A percentile compares a stretch with the other conserved stretches of the same genome.
Evolutionary conservation across 768 basidiomycete species (phyloP).

Genomic region (Cyathus striatus): DNA sequence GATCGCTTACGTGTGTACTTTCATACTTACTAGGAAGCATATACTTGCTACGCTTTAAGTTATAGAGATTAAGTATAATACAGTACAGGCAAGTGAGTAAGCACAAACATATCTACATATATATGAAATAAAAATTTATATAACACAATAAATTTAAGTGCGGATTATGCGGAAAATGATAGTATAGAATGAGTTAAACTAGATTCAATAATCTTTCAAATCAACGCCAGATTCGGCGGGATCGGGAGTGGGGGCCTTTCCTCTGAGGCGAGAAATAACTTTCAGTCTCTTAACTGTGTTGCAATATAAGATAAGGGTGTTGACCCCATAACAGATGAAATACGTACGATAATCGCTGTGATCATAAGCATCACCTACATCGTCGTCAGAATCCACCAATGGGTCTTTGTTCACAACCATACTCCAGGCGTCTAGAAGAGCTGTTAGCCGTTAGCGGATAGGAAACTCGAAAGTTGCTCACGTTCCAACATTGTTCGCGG

Average conservation of each 20-base stretch:
- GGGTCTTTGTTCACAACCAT: slow-evolving; percentile 62
- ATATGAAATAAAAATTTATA: no score
- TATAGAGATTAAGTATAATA: no score
- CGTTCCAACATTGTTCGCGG: slow-evolving; percentile 63
- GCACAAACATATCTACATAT: no score
- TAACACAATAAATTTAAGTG: no score
- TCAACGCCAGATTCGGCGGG: no score
- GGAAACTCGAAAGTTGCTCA: slow-evolving; percentile 25
- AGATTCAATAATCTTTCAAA: no score
- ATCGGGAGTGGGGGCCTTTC: slow-evolving; percentile 55
- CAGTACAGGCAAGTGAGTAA: no score
- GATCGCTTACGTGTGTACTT: no score
- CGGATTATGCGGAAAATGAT: no score
- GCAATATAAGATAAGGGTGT: slow-evolving; percentile 6
- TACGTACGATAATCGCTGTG: slow-evolving; percentile 62
- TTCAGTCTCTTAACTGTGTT: slow-evolving; percentile 55
- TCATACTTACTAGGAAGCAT: no score
- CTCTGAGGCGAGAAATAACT: slow-evolving; percentile 53
- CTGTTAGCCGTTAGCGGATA: background rate
- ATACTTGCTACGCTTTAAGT: no score
- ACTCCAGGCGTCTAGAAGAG: slow-evolving; percentile 64
- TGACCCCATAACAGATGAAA: slow-evolving; percentile 4
- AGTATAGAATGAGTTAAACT: no score
- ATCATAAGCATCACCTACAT: slow-evolving; percentile 57
- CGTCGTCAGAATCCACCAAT: slow-evolving; percentile 73